Evolutionary conservation across 768 basidiomycete species (phyloP).

Genomic region (Rubroboletus pulcherrimus): DNA sequence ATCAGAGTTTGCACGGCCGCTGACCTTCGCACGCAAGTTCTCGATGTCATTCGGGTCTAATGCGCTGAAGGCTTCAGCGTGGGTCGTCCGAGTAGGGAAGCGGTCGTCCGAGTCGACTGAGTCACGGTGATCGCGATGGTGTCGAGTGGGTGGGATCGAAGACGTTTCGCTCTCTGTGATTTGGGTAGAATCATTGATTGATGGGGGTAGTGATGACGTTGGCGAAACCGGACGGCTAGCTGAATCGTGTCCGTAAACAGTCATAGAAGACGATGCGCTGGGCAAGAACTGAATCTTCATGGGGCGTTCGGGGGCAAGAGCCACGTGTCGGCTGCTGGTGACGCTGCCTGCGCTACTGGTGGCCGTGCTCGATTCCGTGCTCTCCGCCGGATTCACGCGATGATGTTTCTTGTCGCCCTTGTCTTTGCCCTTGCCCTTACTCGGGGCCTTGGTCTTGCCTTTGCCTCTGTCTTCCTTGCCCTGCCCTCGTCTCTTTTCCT

Average conservation of each 20-base stretch:
- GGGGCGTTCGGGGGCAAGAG: constrained; percentile 8
- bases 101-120: constrained; percentile 26
- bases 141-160: constrained; percentile 6
- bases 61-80: constrained; percentile 59
- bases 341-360: constrained; percentile 32
- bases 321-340: constrained; percentile 4
- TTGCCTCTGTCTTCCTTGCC: constrained; percentile 21
- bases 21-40: constrained; percentile 35
- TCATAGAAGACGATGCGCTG: constrained; percentile 16
- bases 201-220: constrained; percentile 8
- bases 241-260: constrained; percentile 1
- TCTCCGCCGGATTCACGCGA: constrained; percentile 27
- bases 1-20: constrained; percentile 21
- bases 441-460: constrained; percentile 15
- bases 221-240: constrained; percentile 23
- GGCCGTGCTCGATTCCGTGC: constrained; percentile 29
- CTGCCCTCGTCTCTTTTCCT: constrained; percentile 15
- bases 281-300: constrained; percentile 18
- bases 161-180: constrained; percentile 9
- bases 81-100: constrained; percentile 49
- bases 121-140: constrained; percentile 23
- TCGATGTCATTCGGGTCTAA: constrained; percentile 54
- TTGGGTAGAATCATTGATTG: constrained; percentile 1
- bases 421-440: constrained; percentile 32
- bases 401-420: constrained; percentile 29